Conservation (phyloP, 2,329 filamentous ascomycete genomes). For the Nemania sp. region DNA sequence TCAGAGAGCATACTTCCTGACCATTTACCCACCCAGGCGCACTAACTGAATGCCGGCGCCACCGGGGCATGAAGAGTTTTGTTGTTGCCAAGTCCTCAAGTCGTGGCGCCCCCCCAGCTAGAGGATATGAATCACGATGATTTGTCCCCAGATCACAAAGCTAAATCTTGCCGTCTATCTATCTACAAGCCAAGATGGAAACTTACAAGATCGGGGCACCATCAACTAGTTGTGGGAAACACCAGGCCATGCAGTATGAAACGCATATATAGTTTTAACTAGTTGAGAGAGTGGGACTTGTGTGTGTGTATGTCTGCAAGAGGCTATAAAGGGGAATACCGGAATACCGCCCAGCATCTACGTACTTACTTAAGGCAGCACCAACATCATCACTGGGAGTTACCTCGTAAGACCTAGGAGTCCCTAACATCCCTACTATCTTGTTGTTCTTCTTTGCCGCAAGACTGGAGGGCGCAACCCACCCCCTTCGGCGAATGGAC, state of each 20-base stretch:
- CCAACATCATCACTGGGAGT: not conserved
- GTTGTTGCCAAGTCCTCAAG: not conserved
- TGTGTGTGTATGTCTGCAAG: too few species aligned
- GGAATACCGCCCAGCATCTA: not conserved
- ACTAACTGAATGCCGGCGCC: slow-evolving; percentile 11
- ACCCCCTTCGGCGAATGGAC: not conserved
- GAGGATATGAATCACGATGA: not conserved
- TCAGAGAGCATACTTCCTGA: not conserved
- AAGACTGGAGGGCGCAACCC: not conserved
- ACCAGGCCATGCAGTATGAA: not conserved
- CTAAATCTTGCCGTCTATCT: not conserved
- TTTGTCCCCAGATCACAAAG: not conserved
- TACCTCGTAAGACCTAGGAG: slow-evolving; percentile 13
- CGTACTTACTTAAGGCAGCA: too few species aligned
- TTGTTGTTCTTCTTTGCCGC: slow-evolving; percentile 4
- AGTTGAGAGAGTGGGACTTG: slow-evolving; percentile 11
- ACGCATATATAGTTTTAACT: not conserved
- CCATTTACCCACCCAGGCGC: slow-evolving; percentile 8
- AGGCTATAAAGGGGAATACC: not conserved
- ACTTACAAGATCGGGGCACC: too few species aligned
- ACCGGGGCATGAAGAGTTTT: not conserved
- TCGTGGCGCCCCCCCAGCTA: not conserved
- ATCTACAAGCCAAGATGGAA: not conserved
- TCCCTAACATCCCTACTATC: not conserved
- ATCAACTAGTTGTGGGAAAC: too few species aligned